Evolutionary conservation across 306 rosid genomes (phyloP).

Genomic region (Delonix regia): DNA sequence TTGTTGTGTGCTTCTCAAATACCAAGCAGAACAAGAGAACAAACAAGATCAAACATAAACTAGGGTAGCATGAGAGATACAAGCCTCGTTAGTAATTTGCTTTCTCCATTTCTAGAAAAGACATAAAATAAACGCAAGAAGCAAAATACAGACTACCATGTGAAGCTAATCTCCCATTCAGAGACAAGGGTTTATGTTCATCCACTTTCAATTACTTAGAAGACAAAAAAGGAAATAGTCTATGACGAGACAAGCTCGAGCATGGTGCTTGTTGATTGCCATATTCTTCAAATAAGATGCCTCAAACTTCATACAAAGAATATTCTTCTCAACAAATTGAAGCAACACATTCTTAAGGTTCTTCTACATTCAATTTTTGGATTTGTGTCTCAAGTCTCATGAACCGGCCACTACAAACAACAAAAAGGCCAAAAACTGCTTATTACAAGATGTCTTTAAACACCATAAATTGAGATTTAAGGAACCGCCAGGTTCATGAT

Average conservation of each 20-base stretch:
- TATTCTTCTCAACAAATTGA: not conserved
- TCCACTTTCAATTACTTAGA: not conserved
- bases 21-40: too few species aligned
- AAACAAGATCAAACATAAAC: too few species aligned
- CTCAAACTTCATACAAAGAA: constrained; percentile 15
- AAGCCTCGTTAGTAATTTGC: too few species aligned
- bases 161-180: not conserved
- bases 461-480: not conserved
- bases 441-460: not conserved
- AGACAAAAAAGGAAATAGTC: not conserved
- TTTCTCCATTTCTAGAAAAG: not conserved
- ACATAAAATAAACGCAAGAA: not conserved
- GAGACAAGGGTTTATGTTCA: not conserved
- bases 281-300: not conserved
- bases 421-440: not conserved
- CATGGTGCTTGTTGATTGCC: not conserved
- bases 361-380: not conserved
- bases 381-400: not conserved
- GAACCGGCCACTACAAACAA: not conserved
- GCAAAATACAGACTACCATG: not conserved
- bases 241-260: not conserved
- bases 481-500: not conserved
- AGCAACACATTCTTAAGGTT: not conserved
- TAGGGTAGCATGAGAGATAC: too few species aligned
- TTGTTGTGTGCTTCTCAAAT: too few species aligned